Evolutionary conservation across 495 filamentous ascomycete species (phyloP).

Genomic region (Ramalina peruviana): DNA sequence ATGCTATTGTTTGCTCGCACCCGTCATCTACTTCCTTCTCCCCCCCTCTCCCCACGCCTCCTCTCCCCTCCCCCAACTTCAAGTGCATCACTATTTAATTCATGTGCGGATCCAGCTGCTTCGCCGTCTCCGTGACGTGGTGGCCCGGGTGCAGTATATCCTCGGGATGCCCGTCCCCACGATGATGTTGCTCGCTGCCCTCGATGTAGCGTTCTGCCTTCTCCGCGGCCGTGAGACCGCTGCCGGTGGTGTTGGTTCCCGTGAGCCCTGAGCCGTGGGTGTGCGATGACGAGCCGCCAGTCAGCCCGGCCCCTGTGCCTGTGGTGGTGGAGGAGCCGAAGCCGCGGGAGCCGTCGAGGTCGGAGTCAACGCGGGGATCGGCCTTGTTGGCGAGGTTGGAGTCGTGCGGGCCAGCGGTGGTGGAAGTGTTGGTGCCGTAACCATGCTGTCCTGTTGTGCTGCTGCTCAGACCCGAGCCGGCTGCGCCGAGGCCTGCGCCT

Average conservation of each 20-base stretch:
- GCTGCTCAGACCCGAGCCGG: neutral
- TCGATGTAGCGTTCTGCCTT: constrained; percentile 34
- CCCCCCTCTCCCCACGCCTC: too few relatives aligned
- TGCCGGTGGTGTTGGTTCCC: neutral
- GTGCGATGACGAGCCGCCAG: too few relatives aligned
- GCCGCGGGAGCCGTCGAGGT: constrained; percentile 8
- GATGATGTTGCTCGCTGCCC: constrained; percentile 27
- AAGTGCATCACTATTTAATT: too few relatives aligned
- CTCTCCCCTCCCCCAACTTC: too few relatives aligned
- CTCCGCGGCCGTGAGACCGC: constrained; percentile 26
- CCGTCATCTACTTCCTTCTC: too few relatives aligned
- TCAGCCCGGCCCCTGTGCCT: neutral
- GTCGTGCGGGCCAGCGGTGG: constrained; percentile 21
- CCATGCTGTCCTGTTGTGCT: constrained; percentile 1
- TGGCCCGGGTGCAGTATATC: constrained; percentile 16
- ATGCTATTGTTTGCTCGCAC: too few relatives aligned
- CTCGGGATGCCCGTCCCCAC: constrained; percentile 7
- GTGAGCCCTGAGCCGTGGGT: neutral
- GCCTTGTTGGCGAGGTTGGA: constrained; percentile 30
- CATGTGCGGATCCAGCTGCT: constrained; percentile 12
- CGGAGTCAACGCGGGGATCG: constrained; percentile 36
- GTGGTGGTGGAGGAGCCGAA: neutral
- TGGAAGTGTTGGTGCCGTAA: constrained; percentile 8
- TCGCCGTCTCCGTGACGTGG: constrained; percentile 15
- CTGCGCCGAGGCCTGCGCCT: neutral